phyloP scores from a whole-genome alignment of 176 grass and related monocot species.

The Rhipidocladum racemiflorum region DNA sequence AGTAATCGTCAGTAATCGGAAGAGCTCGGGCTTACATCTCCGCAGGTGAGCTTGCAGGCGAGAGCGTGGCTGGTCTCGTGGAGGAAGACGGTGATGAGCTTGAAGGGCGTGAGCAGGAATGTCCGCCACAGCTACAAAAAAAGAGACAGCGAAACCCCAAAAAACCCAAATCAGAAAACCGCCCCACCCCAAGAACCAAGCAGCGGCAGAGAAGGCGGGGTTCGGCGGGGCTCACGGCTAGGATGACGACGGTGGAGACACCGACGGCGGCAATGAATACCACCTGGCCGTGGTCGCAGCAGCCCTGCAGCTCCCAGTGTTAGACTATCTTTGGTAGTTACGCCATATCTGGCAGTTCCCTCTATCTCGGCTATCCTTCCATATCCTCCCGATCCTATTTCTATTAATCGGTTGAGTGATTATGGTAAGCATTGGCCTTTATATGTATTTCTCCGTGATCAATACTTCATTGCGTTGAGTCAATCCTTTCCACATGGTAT shows the following conservation, averaged over 20 bases:
- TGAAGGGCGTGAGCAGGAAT: slow-evolving; percentile 90
- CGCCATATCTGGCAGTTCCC: no score
- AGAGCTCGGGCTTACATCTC: slow-evolving; percentile 53
- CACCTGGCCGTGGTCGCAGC: slow-evolving; percentile 64
- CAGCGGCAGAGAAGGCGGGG: not conserved
- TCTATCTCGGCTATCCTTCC: no score
- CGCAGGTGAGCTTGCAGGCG: slow-evolving; percentile 96
- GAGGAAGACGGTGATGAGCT: slow-evolving; percentile 99
- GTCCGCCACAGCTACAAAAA: slow-evolving; percentile 81
- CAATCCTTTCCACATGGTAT: no score
- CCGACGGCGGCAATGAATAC: slow-evolving; percentile 73
- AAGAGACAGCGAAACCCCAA: not conserved
- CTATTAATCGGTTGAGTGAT: no score
- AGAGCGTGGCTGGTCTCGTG: slow-evolving; percentile 98
- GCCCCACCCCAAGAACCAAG: not conserved
- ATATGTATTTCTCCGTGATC: no score
- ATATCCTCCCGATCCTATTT: no score
- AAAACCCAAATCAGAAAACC: not conserved
- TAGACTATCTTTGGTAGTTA: no score
- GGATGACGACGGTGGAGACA: slow-evolving; percentile 88
- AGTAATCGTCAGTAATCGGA: not conserved
- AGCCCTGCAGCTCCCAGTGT: slow-evolving; percentile 90
- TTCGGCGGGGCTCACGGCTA: slow-evolving; percentile 48
- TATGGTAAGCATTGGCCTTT: no score
- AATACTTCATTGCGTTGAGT: no score